A percentile compares a stretch with the other conserved stretches of the same genome.
phyloP scores from a whole-genome alignment of 306 rosid species.

The Boehmeria nivea region DNA sequence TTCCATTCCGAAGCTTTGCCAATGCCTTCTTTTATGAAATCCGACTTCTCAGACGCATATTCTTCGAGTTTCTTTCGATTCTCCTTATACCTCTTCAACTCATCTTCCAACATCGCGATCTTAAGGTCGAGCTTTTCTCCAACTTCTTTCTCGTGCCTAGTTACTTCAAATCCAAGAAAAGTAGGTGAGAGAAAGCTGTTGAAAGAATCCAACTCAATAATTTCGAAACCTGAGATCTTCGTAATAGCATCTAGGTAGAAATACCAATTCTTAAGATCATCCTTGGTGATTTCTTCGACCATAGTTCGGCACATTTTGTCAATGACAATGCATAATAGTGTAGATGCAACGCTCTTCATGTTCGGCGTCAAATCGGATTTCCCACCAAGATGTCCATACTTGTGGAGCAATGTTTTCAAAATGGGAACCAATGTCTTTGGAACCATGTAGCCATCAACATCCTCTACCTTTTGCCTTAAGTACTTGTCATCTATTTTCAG shows the following conservation, averaged over 20 bases:
- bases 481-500: slow-evolving; percentile 1
- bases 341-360: no score
- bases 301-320: background rate
- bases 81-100: background rate
- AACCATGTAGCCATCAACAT: background rate
- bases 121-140: background rate
- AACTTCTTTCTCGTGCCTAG: background rate
- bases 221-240: background rate
- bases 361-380: no score
- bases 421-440: background rate
- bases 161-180: slow-evolving; percentile 5
- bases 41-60: no score
- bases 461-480: background rate
- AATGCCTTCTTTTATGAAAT: no score
- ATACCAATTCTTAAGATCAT: background rate
- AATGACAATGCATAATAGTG: no score
- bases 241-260: background rate
- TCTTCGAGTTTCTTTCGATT: background rate
- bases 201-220: background rate
- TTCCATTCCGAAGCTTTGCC: background rate
- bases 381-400: no score
- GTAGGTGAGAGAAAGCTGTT: background rate
- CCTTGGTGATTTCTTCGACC: background rate
- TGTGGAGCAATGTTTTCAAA: background rate
- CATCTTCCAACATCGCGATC: background rate